phyloP scores from a whole-genome alignment of 148 eudicot species.

The Heliamphora exappendiculata region DNA sequence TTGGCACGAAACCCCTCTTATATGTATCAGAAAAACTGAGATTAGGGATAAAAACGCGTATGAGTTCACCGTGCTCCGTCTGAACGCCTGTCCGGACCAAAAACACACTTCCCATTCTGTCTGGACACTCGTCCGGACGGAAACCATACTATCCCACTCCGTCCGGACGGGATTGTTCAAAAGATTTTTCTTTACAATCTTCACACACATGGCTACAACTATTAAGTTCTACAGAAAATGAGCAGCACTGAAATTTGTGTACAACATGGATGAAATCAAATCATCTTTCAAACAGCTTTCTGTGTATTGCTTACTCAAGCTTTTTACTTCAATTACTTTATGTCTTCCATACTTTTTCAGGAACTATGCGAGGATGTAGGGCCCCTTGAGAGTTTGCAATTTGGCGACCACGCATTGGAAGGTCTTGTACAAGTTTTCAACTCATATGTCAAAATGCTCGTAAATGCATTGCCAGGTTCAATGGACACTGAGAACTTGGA shows the following conservation, averaged over 20 bases:
- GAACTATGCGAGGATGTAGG: constrained; percentile 78
- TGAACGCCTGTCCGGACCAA: no score
- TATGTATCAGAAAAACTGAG: no score
- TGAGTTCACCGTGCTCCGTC: no score
- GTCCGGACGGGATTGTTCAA: no score
- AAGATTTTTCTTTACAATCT: no score
- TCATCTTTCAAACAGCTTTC: constrained; percentile 5
- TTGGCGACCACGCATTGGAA: constrained; percentile 54
- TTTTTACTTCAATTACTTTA: background rate
- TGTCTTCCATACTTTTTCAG: constrained; percentile 21
- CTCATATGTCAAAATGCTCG: constrained; percentile 54
- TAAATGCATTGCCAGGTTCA: constrained; percentile 68
- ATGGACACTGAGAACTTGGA: constrained; percentile 59
- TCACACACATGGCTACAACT: background rate
- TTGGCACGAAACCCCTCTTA: no score
- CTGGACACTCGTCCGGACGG: no score
- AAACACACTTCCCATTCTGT: no score
- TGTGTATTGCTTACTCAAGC: background rate
- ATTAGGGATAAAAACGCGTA: no score
- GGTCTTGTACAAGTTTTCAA: constrained; percentile 60
- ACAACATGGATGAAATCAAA: background rate
- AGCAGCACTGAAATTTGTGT: background rate
- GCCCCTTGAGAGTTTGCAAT: constrained; percentile 53
- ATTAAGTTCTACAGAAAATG: background rate
- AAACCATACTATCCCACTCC: no score